phyloP scores from a whole-genome alignment of 2,329 filamentous ascomycete species.

The Saccharata proteae region DNA sequence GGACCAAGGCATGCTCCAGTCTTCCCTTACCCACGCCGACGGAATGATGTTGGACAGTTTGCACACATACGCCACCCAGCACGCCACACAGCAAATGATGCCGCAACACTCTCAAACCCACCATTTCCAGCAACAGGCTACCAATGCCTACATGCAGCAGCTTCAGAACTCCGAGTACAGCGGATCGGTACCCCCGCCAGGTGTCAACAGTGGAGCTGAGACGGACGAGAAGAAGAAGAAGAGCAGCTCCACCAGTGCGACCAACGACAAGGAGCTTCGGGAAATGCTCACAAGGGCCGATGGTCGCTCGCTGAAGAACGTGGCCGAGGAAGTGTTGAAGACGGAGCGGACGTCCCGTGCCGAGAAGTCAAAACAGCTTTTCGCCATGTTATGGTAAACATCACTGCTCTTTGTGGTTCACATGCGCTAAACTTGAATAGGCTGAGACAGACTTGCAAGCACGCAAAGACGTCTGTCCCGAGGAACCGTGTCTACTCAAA shows the following conservation, averaged over 20 bases:
- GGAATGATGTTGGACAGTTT: conserved; percentile 1
- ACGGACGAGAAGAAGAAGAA: conserved; percentile 41
- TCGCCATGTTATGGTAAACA: conserved; percentile 76
- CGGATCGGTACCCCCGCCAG: neutral
- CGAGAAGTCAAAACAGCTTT: conserved; percentile 72
- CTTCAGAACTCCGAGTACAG: conserved; percentile 2
- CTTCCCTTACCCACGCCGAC: conserved; percentile 10
- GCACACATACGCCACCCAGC: conserved; percentile 5
- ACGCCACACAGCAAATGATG: conserved; percentile 6
- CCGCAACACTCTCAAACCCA: conserved; percentile 5
- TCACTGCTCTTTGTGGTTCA: conserved; percentile 1
- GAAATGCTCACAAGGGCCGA: conserved; percentile 61
- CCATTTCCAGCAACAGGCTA: conserved; percentile 3
- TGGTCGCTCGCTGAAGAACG: conserved; percentile 54
- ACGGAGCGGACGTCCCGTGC: conserved; percentile 72
- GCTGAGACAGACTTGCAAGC: conserved; percentile 61
- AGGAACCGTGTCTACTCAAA: conserved; percentile 89
- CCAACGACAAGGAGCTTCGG: conserved; percentile 71
- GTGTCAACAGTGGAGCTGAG: conserved; percentile 8
- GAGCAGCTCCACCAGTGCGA: conserved; percentile 56
- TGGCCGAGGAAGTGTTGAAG: conserved; percentile 63
- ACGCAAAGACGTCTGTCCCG: conserved; percentile 75
- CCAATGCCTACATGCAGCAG: conserved; percentile 7
- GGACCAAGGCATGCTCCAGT: conserved; percentile 22
- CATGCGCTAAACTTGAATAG: conserved; percentile 31